Evolutionary conservation across 768 basidiomycete genomes (phyloP).

Genomic region (Wakefieldia striispora): DNA sequence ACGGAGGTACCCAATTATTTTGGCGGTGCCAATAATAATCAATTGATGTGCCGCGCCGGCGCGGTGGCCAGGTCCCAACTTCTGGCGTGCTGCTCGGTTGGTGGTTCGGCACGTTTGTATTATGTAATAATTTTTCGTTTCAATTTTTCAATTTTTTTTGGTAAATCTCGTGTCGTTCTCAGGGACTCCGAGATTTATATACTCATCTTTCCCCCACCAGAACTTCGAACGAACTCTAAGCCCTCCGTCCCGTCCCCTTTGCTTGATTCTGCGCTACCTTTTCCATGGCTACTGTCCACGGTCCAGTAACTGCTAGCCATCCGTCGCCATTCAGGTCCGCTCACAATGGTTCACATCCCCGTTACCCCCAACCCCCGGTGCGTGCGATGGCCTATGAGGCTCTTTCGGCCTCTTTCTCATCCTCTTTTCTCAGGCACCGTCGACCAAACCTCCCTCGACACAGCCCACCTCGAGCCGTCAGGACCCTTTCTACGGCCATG

Average conservation of each 20-base stretch:
- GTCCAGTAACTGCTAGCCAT: constrained; percentile 26
- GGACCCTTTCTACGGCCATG: constrained; percentile 57
- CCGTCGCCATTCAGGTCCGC: constrained; percentile 28
- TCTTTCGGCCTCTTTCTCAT: not conserved
- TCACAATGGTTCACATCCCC: constrained; percentile 28
- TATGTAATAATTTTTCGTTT: not conserved
- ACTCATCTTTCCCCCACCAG: constrained; percentile 11
- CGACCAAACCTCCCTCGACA: constrained; percentile 29
- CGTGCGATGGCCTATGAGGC: constrained; percentile 1
- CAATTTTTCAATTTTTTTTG: not conserved
- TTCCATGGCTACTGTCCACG: constrained; percentile 32
- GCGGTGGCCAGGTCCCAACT: constrained; percentile 21
- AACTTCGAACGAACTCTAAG: constrained; percentile 16
- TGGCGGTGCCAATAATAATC: constrained; percentile 30
- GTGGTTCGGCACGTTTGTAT: constrained; percentile 27
- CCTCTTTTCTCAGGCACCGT: constrained; percentile 19
- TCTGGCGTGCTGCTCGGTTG: constrained; percentile 23
- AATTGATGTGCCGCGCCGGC: constrained; percentile 25
- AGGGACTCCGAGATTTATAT: constrained; percentile 21
- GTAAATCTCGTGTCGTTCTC: no score
- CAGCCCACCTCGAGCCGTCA: constrained; percentile 25
- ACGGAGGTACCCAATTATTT: constrained; percentile 18
- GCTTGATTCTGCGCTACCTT: constrained; percentile 18
- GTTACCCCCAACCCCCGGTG: constrained; percentile 30
- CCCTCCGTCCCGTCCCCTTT: constrained; percentile 7